phyloP scores from a whole-genome alignment of 2,329 filamentous ascomycete genomes.

The Ceratocystis diversiconidia region DNA sequence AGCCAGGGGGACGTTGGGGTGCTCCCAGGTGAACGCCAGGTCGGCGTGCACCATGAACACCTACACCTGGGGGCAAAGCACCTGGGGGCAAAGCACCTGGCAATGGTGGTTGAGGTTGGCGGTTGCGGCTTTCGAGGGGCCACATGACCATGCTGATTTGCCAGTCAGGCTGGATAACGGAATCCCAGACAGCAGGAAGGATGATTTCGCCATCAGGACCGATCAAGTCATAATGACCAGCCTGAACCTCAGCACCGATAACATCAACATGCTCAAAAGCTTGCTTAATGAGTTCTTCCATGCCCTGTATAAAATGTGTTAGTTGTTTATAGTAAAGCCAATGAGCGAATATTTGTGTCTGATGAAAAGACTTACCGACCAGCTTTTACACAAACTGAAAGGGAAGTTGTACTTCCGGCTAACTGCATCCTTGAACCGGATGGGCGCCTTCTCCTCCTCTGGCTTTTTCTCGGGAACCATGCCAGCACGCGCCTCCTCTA shows the following conservation, averaged over 20 bases:
- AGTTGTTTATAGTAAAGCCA: not conserved
- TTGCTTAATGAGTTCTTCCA: conserved; percentile 76
- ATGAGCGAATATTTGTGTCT: not conserved
- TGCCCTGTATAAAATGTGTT: conserved; percentile 41
- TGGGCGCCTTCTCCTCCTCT: conserved; percentile 49
- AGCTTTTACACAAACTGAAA: conserved; percentile 70
- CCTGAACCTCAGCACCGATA: conserved; percentile 60
- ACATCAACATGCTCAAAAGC: conserved; percentile 67
- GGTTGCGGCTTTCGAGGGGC: conserved; percentile 36
- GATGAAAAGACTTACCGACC: conserved; percentile 47
- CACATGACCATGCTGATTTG: conserved; percentile 43
- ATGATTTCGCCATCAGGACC: conserved; percentile 73
- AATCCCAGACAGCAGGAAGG: conserved; percentile 64
- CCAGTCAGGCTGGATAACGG: conserved; percentile 60
- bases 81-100: not conserved
- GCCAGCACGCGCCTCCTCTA: conserved; percentile 40
- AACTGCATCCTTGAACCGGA: conserved; percentile 84
- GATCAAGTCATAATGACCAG: conserved; percentile 67
- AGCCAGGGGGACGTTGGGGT: not conserved
- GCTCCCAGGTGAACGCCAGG: not conserved
- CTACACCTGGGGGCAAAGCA: not conserved
- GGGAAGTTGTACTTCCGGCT: conserved; percentile 88
- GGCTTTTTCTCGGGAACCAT: conserved; percentile 37
- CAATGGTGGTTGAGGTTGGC: not conserved
- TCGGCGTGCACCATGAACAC: too few species aligned